Evolutionary conservation across 495 filamentous ascomycete genomes (phyloP).

Genomic region (Neurospora tetrasperma): DNA sequence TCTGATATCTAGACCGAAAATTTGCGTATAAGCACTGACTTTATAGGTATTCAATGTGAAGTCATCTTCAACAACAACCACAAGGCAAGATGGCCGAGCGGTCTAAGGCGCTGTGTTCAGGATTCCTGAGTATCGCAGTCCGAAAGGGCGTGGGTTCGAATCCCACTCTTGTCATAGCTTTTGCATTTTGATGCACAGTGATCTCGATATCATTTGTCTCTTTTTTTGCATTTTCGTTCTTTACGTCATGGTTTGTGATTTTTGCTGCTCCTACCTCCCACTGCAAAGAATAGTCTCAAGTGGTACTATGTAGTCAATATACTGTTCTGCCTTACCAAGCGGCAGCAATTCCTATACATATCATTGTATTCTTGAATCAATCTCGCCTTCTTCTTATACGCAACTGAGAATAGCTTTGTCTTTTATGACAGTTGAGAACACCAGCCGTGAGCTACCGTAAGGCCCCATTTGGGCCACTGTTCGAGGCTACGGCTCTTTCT

Average conservation of each 20-base stretch:
- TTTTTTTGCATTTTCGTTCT: background rate
- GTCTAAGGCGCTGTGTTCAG: constrained; percentile 4
- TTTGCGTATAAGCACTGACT: background rate
- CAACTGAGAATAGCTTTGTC: background rate
- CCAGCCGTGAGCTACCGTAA: background rate
- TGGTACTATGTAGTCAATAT: background rate
- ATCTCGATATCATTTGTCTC: background rate
- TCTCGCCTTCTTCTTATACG: background rate
- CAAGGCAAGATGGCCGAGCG: no score
- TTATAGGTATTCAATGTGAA: background rate
- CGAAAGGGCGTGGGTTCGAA: constrained; percentile 12
- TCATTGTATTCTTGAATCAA: background rate
- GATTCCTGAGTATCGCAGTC: background rate
- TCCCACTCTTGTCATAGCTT: constrained; percentile 8
- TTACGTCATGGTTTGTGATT: background rate
- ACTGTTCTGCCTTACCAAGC: background rate
- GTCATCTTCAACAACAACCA: background rate
- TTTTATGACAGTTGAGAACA: background rate
- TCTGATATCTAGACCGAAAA: background rate
- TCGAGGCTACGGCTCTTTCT: background rate
- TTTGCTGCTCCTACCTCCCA: background rate
- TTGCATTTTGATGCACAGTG: background rate
- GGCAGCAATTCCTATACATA: background rate
- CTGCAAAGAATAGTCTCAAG: background rate
- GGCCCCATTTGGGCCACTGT: background rate